phyloP scores from a whole-genome alignment of 257 asterid species.

The Datura wrightii region DNA sequence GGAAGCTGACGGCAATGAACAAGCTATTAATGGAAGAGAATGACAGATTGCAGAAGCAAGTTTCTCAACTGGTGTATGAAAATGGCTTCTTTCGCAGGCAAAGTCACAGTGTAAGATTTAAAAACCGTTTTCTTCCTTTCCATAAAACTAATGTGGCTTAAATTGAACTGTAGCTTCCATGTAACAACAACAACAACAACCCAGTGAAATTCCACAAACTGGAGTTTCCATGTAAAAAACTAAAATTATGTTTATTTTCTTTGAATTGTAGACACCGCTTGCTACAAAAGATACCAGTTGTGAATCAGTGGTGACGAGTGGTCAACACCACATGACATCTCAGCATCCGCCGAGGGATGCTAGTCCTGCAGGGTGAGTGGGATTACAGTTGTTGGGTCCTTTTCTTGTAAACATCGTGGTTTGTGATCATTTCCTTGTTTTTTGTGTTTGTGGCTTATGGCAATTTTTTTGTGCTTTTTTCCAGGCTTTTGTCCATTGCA shows the following conservation, averaged over 20 bases:
- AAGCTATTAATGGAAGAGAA: conserved; percentile 91
- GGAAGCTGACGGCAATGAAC: conserved; percentile 95
- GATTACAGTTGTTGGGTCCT: conserved; percentile 50
- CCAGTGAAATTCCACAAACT: background rate
- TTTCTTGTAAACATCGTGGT: conserved; percentile 51
- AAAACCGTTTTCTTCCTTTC: background rate
- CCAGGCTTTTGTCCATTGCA: conserved; percentile 95
- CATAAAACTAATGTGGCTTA: background rate
- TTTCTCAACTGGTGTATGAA: conserved; percentile 81
- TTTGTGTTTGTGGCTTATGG: conserved; percentile 48
- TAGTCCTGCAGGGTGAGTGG: conserved; percentile 97
- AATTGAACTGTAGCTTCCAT: background rate
- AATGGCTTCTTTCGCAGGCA: conserved; percentile 82
- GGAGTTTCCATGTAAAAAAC: background rate
- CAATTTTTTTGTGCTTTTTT: conserved; percentile 39
- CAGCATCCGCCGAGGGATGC: conserved; percentile 98
- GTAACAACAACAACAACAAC: no score
- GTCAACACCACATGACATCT: conserved; percentile 78
- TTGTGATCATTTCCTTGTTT: conserved; percentile 40
- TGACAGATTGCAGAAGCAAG: conserved; percentile 91
- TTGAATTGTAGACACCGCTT: conserved; percentile 59
- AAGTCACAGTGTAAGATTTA: conserved; percentile 56
- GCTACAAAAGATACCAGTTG: conserved; percentile 86
- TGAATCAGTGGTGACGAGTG: conserved; percentile 91
- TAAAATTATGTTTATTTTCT: background rate